Evolutionary conservation across 2,329 filamentous ascomycete species (phyloP).

Genomic region (Tympanopsis confertula): DNA sequence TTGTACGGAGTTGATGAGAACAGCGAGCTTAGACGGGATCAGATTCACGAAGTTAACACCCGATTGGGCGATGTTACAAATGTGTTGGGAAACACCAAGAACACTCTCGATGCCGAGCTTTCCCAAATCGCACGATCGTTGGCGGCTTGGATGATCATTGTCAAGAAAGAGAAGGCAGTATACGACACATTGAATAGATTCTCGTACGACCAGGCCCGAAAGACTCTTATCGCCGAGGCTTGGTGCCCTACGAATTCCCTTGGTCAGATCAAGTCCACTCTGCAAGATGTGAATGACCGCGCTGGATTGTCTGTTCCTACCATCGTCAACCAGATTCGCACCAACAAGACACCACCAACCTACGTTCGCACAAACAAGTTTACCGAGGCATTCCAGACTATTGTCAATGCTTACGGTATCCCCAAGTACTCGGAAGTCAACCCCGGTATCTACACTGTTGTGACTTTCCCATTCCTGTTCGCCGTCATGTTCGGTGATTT

Average conservation of each 20-base stretch:
- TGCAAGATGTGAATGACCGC: slow-evolving; percentile 92
- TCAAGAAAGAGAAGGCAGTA: slow-evolving; percentile 96
- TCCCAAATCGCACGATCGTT: slow-evolving; percentile 86
- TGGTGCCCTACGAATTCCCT: slow-evolving; percentile 94
- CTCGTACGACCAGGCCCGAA: slow-evolving; percentile 88
- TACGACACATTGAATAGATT: slow-evolving; percentile 93
- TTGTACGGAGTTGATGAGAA: slow-evolving; percentile 97
- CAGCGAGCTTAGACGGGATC: slow-evolving; percentile 84
- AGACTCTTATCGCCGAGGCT: slow-evolving; percentile 92
- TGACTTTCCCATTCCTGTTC: slow-evolving; percentile 98
- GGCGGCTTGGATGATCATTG: slow-evolving; percentile 91
- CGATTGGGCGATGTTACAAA: slow-evolving; percentile 82
- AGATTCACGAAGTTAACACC: slow-evolving; percentile 94
- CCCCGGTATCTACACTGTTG: slow-evolving; percentile 83
- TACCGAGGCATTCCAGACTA: slow-evolving; percentile 95
- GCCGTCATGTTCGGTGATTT: slow-evolving; percentile 99
- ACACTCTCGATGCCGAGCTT: slow-evolving; percentile 83
- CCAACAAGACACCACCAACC: slow-evolving; percentile 92
- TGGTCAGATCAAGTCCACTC: slow-evolving; percentile 76
- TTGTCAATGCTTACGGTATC: slow-evolving; percentile 96
- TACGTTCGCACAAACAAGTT: slow-evolving; percentile 98
- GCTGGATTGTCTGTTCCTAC: slow-evolving; percentile 94
- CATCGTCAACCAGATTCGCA: slow-evolving; percentile 95
- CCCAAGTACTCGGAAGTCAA: slow-evolving; percentile 97
- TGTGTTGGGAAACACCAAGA: slow-evolving; percentile 88